Percentiles rank a stretch among this genome's conserved stretches.
Conservation (phyloP, 441 rosid genomes). For the Codiaeum variegatum region DNA sequence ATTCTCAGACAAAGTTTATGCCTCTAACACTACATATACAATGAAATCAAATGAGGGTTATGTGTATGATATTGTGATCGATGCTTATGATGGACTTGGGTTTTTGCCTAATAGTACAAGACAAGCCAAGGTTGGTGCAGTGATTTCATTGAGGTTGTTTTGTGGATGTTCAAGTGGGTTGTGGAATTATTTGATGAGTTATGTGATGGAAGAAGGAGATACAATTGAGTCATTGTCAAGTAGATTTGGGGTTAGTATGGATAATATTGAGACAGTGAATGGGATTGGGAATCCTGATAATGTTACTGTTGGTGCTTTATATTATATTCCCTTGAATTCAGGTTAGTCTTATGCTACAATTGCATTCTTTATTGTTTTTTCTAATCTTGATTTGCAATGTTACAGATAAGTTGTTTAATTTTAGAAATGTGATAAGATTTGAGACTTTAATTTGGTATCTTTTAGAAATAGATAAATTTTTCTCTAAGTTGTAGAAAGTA, state of each 20-base stretch:
- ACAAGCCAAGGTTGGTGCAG: slow-evolving; percentile 52
- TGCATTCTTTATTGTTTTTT: background rate
- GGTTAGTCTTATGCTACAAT: slow-evolving; percentile 37
- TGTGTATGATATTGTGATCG: slow-evolving; percentile 52
- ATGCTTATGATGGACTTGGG: slow-evolving; percentile 82
- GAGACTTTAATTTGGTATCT: background rate
- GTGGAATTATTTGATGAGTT: slow-evolving; percentile 97
- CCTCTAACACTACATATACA: slow-evolving; percentile 74
- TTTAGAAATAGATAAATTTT: background rate
- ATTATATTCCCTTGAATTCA: slow-evolving; percentile 81
- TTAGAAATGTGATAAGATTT: slow-evolving; percentile 3
- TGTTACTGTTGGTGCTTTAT: slow-evolving; percentile 71
- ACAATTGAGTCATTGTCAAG: slow-evolving; percentile 81
- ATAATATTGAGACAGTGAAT: slow-evolving; percentile 65
- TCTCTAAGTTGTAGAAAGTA: too few species aligned
- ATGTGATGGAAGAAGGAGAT: slow-evolving; percentile 72
- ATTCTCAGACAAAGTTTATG: slow-evolving; percentile 48
- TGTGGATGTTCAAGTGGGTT: slow-evolving; percentile 95
- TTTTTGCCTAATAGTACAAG: slow-evolving; percentile 52
- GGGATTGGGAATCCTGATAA: slow-evolving; percentile 77
- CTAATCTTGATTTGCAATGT: background rate
- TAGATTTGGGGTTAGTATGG: slow-evolving; percentile 93
- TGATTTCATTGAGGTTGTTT: slow-evolving; percentile 77
- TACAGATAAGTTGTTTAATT: background rate
- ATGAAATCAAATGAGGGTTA: slow-evolving; percentile 58